Conservation (phyloP, 441 rosid species). For the Euphorbia corollata region DNA sequence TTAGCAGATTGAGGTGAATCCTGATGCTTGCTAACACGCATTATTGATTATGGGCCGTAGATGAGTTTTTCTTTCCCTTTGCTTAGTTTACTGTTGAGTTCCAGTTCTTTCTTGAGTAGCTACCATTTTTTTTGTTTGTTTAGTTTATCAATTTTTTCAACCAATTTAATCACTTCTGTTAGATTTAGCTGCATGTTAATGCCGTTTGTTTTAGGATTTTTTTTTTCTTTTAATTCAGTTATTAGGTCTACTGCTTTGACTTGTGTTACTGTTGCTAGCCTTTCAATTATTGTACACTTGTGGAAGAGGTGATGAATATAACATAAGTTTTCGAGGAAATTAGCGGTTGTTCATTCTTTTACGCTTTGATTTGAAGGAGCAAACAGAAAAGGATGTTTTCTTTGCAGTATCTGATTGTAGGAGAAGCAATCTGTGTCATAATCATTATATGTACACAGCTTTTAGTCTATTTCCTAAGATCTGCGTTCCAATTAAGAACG, state of each 20-base stretch:
- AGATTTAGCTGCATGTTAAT: slow-evolving; percentile 26
- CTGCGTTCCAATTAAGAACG: too few relatives aligned
- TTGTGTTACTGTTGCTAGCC: not conserved
- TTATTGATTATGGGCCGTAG: slow-evolving; percentile 21
- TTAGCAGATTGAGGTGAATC: slow-evolving; percentile 21
- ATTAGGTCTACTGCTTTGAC: slow-evolving; percentile 9
- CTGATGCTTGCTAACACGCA: slow-evolving; percentile 32
- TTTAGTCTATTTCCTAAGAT: too few relatives aligned
- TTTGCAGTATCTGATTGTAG: too few relatives aligned
- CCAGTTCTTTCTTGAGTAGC: slow-evolving; percentile 16
- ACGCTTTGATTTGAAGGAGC: not conserved
- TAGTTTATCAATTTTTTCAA: not conserved
- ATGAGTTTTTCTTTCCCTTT: slow-evolving; percentile 19
- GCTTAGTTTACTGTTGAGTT: not conserved
- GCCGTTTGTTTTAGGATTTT: not conserved
- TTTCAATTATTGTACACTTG: slow-evolving; percentile 4
- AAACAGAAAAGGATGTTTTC: too few relatives aligned
- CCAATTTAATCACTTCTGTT: slow-evolving; percentile 16
- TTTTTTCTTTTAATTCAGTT: not conserved
- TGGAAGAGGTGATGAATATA: slow-evolving; percentile 3
- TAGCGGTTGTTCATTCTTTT: not conserved
- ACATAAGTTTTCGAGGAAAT: not conserved
- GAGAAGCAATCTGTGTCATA: too few relatives aligned
- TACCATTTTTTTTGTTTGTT: not conserved
- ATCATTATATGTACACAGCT: too few relatives aligned